Percentiles rank a stretch among this genome's conserved stretches.
phyloP scores from a whole-genome alignment of 2,329 filamentous ascomycete species.

The Arthrinium phaeospermum region DNA sequence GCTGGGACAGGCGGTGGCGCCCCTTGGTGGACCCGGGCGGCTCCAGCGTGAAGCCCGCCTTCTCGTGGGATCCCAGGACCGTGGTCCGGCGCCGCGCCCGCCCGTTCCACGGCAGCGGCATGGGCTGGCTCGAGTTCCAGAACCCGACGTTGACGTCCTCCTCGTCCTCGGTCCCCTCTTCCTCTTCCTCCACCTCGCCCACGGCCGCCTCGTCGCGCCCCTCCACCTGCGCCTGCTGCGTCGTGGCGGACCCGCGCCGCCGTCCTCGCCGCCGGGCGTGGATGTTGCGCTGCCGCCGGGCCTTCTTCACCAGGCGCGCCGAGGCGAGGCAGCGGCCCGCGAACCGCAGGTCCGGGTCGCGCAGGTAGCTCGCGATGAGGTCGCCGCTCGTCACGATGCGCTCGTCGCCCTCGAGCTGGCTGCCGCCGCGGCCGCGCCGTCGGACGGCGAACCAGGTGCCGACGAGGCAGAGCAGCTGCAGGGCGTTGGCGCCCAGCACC shows the following conservation, averaged over 20 bases:
- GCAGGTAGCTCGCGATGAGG: constrained; percentile 22
- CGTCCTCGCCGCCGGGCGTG: neutral
- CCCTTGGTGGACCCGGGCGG: neutral
- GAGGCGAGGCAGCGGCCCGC: constrained; percentile 21
- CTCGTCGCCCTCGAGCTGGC: constrained; percentile 17
- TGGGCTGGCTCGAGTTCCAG: constrained; percentile 19
- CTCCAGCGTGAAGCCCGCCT: neutral
- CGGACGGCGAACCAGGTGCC: constrained; percentile 11
- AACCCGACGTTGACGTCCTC: neutral
- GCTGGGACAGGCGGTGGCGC: neutral
- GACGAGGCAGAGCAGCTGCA: constrained; percentile 20
- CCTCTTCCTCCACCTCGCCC: neutral
- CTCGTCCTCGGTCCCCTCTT: neutral
- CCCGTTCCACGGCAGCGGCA: constrained; percentile 19
- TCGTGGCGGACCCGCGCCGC: neutral
- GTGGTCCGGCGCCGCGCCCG: constrained; percentile 2
- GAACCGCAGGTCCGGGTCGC: constrained; percentile 19
- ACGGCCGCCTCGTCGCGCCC: neutral
- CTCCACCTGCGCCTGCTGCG: neutral
- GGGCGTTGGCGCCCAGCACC: constrained; percentile 18
- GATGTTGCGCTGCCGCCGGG: neutral
- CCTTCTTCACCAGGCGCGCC: constrained; percentile 2
- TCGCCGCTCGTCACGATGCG: constrained; percentile 22
- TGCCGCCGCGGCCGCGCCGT: neutral
- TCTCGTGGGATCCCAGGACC: constrained; percentile 7